Percentiles rank a stretch among this genome's conserved stretches.
phyloP scores from a whole-genome alignment of 169 alveolate species.

The Eimeria brunetti region DNA sequence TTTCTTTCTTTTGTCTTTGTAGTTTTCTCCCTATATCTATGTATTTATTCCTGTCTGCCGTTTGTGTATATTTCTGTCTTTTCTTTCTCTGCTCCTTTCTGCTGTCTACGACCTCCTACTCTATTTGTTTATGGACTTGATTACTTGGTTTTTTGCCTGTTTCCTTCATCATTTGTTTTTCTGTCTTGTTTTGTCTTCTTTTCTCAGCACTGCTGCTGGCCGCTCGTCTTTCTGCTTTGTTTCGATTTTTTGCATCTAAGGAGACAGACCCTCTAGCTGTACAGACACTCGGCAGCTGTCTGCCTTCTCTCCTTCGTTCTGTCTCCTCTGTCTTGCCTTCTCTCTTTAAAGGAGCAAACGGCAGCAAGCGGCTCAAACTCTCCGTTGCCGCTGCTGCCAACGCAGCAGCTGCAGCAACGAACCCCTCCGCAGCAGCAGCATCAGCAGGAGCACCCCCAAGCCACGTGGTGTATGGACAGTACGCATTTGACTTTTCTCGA shows the following conservation, averaged over 20 bases:
- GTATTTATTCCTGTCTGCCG: no score
- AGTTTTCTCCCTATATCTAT: not conserved
- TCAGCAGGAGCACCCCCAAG: conserved; percentile 19
- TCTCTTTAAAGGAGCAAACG: not conserved
- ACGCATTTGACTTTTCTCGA: not conserved
- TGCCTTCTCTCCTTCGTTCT: conserved; percentile 26
- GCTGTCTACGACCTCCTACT: not conserved
- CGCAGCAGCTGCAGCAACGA: not conserved
- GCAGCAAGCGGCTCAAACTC: conserved; percentile 16
- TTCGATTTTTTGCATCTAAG: not conserved
- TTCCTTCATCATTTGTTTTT: not conserved
- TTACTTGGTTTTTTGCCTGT: not conserved
- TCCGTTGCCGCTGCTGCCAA: conserved; percentile 36
- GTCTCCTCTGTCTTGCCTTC: not conserved
- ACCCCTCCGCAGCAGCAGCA: conserved; percentile 7
- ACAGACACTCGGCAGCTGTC: conserved; percentile 6
- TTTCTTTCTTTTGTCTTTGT: not conserved
- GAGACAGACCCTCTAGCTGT: conserved; percentile 5
- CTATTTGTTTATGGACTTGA: not conserved
- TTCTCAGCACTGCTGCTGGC: conserved; percentile 33
- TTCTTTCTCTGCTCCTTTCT: not conserved
- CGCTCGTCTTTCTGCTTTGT: not conserved
- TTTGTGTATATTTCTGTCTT: no score
- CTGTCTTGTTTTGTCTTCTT: not conserved
- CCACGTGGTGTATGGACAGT: not conserved